Conservation (phyloP, 2,329 filamentous ascomycete species). For the Mariannaea elegans region DNA sequence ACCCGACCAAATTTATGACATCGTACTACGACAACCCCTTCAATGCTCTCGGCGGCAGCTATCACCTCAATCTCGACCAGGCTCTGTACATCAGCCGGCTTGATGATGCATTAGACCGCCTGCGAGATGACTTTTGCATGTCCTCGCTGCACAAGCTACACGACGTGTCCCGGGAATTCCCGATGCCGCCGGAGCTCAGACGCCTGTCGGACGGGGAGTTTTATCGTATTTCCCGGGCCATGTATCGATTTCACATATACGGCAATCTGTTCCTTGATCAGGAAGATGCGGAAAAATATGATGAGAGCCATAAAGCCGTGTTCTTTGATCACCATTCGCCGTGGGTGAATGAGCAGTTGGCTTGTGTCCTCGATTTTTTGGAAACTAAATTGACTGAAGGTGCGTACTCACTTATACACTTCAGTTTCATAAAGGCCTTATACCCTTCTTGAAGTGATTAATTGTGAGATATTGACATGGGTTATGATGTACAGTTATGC, state of each 20-base stretch:
- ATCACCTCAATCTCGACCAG: conserved; percentile 24
- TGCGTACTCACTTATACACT: conserved; percentile 15
- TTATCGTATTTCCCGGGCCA: conserved; percentile 29
- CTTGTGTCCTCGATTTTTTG: conserved; percentile 33
- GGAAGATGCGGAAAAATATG: not conserved
- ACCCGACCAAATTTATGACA: conserved; percentile 22
- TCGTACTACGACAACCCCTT: conserved; percentile 24
- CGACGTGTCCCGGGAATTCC: conserved; percentile 15
- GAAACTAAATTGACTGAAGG: conserved; percentile 30
- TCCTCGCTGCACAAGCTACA: conserved; percentile 28
- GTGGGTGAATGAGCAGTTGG: conserved; percentile 36
- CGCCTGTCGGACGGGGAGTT: conserved; percentile 19
- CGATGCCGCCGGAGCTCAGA: not conserved
- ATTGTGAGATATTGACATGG: conserved; percentile 15
- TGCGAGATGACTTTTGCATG: conserved; percentile 22
- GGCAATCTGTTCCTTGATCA: conserved; percentile 30
- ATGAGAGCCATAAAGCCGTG: conserved; percentile 25
- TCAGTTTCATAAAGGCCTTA: not conserved
- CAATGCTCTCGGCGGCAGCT: conserved; percentile 12
- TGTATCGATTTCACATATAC: conserved; percentile 37
- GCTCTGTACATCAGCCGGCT: conserved; percentile 27
- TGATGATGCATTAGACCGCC: conserved; percentile 18
- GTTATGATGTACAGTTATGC: conserved; percentile 25
- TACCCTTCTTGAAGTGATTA: not conserved
- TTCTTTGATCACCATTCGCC: conserved; percentile 35